Evolutionary conservation across 2,329 filamentous ascomycete species (phyloP), one percentile per base, ranked within the genome.

Genomic region (Pseudopyricularia cyperi): DNA sequence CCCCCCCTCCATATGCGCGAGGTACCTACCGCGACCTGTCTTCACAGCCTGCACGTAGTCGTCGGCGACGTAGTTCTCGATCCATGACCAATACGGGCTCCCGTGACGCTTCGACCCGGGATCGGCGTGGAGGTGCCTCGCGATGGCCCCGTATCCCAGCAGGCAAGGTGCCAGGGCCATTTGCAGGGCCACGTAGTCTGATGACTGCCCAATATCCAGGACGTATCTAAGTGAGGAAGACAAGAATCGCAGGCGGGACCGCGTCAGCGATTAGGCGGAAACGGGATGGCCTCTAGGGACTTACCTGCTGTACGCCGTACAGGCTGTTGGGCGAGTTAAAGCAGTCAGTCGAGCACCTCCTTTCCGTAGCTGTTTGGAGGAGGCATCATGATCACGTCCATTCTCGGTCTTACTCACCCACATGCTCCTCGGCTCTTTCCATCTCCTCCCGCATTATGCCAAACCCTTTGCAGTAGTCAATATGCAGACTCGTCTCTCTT

Each of bases 11-110:
- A 24, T n/a, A n/a, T n/a, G n/a, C n/a, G n/a, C n/a, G 19, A 5
- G 19, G 2, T 9, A 35, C 76, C 66, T 69, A 88, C 86, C 80
- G 52, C 76, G 80, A 22, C 87, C 88, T 3, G 80, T 73, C 56
- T 72, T 72, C 52, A 94, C 86, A 6, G 87, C 87, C 55, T 82
- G 73, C 1, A 73, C 68, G 58, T 95, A 96, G 63, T 93, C 87
- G 1, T 87, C 82, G 2, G 83, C 85, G 15, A 86, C 79, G 62
- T 96, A 97, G 61, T 88, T 94, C 63, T 90, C 75, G 57, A 97
- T 88, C 91, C 91, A 97, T 46, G 82, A 77, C 84, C 86, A 93
- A 69, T 95, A 97, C 17, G 69, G 73, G 63, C 91, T 94, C 0
- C 72, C 79, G 12, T 84, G 73, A 37, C 74, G 73, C 55, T 71